Base-by-base conservation (phyloP, 306 rosid genomes). In the Abrus precatorius region DNA sequence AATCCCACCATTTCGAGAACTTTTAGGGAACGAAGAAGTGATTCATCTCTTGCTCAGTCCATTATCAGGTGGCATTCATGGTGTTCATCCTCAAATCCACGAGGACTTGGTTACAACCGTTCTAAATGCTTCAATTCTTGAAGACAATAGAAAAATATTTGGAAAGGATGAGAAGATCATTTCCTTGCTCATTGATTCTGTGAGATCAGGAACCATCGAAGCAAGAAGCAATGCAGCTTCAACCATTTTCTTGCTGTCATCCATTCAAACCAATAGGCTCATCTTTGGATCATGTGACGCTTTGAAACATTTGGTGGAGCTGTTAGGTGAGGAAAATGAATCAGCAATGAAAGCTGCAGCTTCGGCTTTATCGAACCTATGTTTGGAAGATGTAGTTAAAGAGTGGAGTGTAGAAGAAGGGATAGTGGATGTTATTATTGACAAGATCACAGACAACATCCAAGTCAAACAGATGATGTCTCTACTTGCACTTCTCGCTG, bases 141-240 rank as follows among this genome's bases (percentile, higher is more conserved):
- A 83, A 7, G 66, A 74, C 9, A 89, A 88, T 65, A 89, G 88
- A 88, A 85, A 41, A 52, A 5, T 83, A 10, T 75, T 91, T 0
- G 91, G 68, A 3, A 83, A 86, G 80, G 62, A 81, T 44, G 79
- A 82, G 1, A 38, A 53, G 10, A 86, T 76, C 27, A 78, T 91
- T 9, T 52, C 82, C 32, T 50, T 89, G 20, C 81, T 91, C 0
- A 80, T 85, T 61, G 84, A 85, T 27, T 85, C 92, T 40, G 71
- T 91, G 29, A 73, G 34, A 64, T 69, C 61, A 5, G 92, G 91
- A 84, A 86, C 84, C 7, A 60, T 77, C 5, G 77, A 82, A 49
- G 79, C 88, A 5, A 85, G 72, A 74, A 82, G 85, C 70, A 89
- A 86, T 83, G 93, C 93, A 28, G 92, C 91, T 4, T 92, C 97